phyloP scores from a whole-genome alignment of 441 rosid genomes.

The Pelargonium citronellum region DNA sequence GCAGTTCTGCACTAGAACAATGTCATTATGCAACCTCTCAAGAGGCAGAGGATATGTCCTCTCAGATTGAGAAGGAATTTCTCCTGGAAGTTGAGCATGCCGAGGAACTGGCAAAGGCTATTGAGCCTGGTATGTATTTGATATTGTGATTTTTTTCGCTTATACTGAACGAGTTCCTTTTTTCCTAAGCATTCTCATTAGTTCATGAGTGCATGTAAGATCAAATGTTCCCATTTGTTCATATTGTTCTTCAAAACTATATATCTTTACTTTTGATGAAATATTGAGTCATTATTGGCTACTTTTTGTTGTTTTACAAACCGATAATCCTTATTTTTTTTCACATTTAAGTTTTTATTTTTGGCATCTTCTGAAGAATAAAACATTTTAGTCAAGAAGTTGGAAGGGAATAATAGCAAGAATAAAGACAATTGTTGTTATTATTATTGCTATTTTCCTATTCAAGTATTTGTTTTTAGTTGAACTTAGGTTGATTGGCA shows the following conservation, averaged over 20 bases:
- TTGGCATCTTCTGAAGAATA: too few relatives aligned
- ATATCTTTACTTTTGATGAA: too few relatives aligned
- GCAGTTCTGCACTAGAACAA: constrained; percentile 38
- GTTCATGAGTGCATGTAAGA: neutral
- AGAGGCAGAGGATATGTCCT: constrained; percentile 45
- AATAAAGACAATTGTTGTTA: too few relatives aligned
- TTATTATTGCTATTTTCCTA: too few relatives aligned
- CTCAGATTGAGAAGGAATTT: constrained; percentile 70
- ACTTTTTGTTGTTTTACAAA: too few relatives aligned
- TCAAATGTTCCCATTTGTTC: neutral
- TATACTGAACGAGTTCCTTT: neutral
- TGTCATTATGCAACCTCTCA: constrained; percentile 27
- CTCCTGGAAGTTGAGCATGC: constrained; percentile 73
- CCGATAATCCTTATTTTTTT: too few relatives aligned
- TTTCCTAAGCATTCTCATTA: neutral
- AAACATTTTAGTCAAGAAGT: too few relatives aligned
- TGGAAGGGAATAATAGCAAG: too few relatives aligned
- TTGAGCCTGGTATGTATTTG: constrained; percentile 57
- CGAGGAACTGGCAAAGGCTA: constrained; percentile 67
- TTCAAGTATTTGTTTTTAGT: neutral
- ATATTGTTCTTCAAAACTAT: too few relatives aligned
- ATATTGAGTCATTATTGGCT: too few relatives aligned
- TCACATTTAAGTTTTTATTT: too few relatives aligned
- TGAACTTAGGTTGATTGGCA: neutral
- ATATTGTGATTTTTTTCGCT: constrained; percentile 6